A percentile compares a stretch with the other conserved stretches of the same genome.
Evolutionary conservation across 225 moss, liverwort and hornwort genomes (phyloP).

Genomic region (Marchantia polymorpha): DNA sequence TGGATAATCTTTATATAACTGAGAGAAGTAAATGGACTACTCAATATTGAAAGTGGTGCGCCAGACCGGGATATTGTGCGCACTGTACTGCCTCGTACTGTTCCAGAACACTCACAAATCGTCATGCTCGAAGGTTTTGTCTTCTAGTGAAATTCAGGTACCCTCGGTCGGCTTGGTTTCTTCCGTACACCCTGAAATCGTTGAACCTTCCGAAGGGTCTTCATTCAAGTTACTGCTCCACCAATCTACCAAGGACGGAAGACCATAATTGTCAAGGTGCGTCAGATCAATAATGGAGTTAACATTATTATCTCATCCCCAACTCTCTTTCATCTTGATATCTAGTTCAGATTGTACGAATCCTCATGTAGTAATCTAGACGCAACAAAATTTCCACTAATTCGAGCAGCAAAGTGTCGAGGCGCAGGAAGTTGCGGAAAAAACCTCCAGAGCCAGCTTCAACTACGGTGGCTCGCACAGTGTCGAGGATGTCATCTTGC

Average conservation of each 20-base stretch:
- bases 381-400: not conserved
- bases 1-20: not conserved
- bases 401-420: not conserved
- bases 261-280: not conserved
- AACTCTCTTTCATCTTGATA: too few relatives aligned
- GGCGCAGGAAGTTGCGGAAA: too few relatives aligned
- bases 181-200: not conserved
- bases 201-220: constrained; percentile 26
- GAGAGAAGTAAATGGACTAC: not conserved
- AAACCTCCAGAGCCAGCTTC: constrained; percentile 32
- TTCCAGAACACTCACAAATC: not conserved
- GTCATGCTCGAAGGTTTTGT: not conserved
- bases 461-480: constrained; percentile 33
- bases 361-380: not conserved
- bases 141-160: not conserved
- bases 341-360: not conserved
- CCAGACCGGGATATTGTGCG: not conserved
- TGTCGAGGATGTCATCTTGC: constrained; percentile 46
- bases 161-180: not conserved
- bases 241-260: constrained; percentile 36
- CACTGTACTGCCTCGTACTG: not conserved
- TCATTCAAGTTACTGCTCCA: constrained; percentile 41
- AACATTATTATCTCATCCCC: too few relatives aligned
- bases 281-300: not conserved
- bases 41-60: not conserved